Evolutionary conservation across 2,329 filamentous ascomycete species (phyloP), one percentile per base, ranked within the genome.

Genomic region (Arthrobotrys conoides): DNA sequence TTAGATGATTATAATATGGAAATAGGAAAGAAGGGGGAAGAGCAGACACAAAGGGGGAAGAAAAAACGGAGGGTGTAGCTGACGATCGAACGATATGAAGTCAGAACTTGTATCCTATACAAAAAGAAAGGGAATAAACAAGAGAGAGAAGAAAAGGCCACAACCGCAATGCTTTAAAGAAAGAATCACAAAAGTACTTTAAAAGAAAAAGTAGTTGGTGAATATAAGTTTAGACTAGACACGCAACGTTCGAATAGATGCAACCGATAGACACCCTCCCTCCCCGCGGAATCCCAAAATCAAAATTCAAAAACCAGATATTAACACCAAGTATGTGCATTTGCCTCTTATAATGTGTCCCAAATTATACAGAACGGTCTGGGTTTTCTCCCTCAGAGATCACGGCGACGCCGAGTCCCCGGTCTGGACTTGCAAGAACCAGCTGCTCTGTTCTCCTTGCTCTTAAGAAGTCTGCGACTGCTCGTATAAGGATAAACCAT

Each of bases 401-500:
- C 72, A 99, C 89, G 1, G 96, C 91, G 48, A 97, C 89, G 18
- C 90, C 91, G 66, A 98, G 86, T 1, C 95, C 94, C 41, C 96
- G 89, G 82, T 97, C 94, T 0, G 96, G 96, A 83, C 93, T 97
- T 84, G 97, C 94, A 81, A 97, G 86, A 4, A 99, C 93, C 64
- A 99, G 87, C 84, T 96, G 93, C 86, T 99, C 96, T 83, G 98
- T 96, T 83, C 93, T 88, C 83, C 95, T 89, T 44, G 94, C 96
- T 81, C 91, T 90, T 80, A 98, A 86, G 83, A 96, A 99, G 84
- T 98, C 94, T 82, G 92, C 94, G 18, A 97, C 90, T n/a, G 94
- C 91, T 84, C 94, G 90, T 83, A 99, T 98, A 80, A 99, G 87
- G 80, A 99, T 94, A 83, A 98, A 98, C 96, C 96, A 99, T 4